These are phyloP conservation scores for Aspergillus pseudotamarii DNA, from an alignment of 2,329 filamentous ascomycete species.

Conservation along the genomic window DNA sequence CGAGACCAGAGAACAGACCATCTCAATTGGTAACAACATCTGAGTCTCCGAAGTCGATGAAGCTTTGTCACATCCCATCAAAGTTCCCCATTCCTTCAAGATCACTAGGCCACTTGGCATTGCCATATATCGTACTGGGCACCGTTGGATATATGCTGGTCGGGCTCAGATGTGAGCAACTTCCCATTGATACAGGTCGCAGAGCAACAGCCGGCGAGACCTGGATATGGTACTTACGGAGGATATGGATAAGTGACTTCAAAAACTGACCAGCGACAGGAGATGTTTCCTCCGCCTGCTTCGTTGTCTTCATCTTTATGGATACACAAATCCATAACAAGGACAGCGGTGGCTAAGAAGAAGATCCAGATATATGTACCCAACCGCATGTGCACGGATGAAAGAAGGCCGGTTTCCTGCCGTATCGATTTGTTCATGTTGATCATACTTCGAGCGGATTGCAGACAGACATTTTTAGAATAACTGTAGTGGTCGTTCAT, in stretches of 20 bases:
- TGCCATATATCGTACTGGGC: not conserved
- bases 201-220: not conserved
- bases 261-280: not conserved
- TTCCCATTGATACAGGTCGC: not conserved
- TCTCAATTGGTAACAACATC: not conserved
- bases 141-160: not conserved
- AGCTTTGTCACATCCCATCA: not conserved
- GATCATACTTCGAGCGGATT: slow-evolving; percentile 8
- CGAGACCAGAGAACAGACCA: not conserved
- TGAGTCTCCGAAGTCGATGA: not conserved
- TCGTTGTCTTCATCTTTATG: not conserved
- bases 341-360: not conserved
- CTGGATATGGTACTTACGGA: not conserved
- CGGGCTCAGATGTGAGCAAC: too few species aligned
- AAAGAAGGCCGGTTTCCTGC: not conserved
- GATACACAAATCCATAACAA: slow-evolving; percentile 1
- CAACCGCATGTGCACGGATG: not conserved
- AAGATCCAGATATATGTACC: not conserved
- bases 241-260: not conserved
- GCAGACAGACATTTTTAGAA: slow-evolving; percentile 1
- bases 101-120: not conserved
- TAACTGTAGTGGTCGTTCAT: slow-evolving; percentile 5
- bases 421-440: not conserved
- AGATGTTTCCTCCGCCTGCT: not conserved
- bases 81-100: not conserved